A percentile compares a stretch with the other conserved stretches of the same genome.
Conservation (phyloP, 768 basidiomycete genomes). For the Tylopilus vinaceipallidus region DNA sequence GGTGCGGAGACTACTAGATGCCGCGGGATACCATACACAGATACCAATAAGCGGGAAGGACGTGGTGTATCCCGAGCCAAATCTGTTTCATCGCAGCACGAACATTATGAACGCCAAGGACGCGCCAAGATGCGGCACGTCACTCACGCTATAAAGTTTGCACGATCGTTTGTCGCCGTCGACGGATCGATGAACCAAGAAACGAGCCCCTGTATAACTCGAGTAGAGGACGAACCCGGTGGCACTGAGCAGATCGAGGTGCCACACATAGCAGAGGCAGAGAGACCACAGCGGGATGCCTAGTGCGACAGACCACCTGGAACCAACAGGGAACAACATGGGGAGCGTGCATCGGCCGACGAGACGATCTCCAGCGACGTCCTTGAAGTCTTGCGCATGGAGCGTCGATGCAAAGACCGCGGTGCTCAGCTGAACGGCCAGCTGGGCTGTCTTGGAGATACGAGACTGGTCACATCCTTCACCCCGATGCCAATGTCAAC, state of each 20-base stretch:
- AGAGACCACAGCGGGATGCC: constrained; percentile 27
- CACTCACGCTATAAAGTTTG: constrained; percentile 22
- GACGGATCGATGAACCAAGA: constrained; percentile 15
- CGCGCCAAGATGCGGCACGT: too few species aligned
- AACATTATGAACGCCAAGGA: too few species aligned
- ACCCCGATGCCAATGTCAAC: too few species aligned
- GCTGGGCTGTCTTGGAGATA: constrained; percentile 4
- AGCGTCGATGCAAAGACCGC: constrained; percentile 33
- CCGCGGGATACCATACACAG: too few species aligned
- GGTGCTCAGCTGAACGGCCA: constrained; percentile 27
- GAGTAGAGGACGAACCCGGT: constrained; percentile 18
- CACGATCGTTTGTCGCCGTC: constrained; percentile 24
- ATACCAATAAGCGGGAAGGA: too few species aligned
- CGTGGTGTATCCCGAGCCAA: too few species aligned
- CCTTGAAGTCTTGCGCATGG: constrained; percentile 34
- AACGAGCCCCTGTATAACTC: constrained; percentile 17
- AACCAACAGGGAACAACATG: constrained; percentile 33
- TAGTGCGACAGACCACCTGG: constrained; percentile 18
- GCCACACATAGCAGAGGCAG: constrained; percentile 21
- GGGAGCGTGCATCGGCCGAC: constrained; percentile 40
- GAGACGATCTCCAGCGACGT: constrained; percentile 38
- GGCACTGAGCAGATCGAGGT: constrained; percentile 10
- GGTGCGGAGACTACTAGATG: too few species aligned
- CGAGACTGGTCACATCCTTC: constrained; percentile 19
- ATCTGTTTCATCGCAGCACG: too few species aligned